Conservation (phyloP, 345 rosid genomes). For the Syzygium jambos region DNA sequence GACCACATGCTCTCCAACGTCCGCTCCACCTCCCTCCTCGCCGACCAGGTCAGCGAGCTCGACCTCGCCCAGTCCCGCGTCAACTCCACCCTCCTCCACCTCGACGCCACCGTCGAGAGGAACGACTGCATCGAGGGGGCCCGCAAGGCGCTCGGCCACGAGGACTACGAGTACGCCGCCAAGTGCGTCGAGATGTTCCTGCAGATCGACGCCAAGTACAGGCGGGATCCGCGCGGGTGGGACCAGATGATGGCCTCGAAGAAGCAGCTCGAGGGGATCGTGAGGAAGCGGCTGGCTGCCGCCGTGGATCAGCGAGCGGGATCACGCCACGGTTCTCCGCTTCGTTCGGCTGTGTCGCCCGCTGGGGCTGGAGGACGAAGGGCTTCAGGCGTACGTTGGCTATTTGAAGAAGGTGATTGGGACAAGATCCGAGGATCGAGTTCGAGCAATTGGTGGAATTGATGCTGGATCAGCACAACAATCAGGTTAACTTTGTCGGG, state of each 20-base stretch:
- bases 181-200: conserved; percentile 70
- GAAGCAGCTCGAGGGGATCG: conserved; percentile 82
- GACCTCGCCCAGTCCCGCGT: conserved; percentile 96
- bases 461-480: conserved; percentile 31
- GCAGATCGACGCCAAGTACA: conserved; percentile 68
- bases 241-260: conserved; percentile 74
- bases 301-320: conserved; percentile 64
- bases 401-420: conserved; percentile 82
- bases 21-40: no score
- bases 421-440: conserved; percentile 75
- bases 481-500: conserved; percentile 59
- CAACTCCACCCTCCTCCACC: conserved; percentile 62
- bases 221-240: conserved; percentile 81
- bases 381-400: conserved; percentile 77
- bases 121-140: conserved; percentile 87
- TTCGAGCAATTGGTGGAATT: conserved; percentile 65
- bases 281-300: conserved; percentile 47
- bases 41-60: conserved; percentile 92
- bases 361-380: conserved; percentile 72
- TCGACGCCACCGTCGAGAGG: conserved; percentile 80
- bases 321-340: conserved; percentile 64
- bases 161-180: conserved; percentile 86
- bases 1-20: no score
- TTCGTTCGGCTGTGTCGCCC: conserved; percentile 71
- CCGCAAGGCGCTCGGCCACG: conserved; percentile 54